Evolutionary conservation across 1,284 basidiomycete species (phyloP).

Genomic region (Inonotus obliquus): DNA sequence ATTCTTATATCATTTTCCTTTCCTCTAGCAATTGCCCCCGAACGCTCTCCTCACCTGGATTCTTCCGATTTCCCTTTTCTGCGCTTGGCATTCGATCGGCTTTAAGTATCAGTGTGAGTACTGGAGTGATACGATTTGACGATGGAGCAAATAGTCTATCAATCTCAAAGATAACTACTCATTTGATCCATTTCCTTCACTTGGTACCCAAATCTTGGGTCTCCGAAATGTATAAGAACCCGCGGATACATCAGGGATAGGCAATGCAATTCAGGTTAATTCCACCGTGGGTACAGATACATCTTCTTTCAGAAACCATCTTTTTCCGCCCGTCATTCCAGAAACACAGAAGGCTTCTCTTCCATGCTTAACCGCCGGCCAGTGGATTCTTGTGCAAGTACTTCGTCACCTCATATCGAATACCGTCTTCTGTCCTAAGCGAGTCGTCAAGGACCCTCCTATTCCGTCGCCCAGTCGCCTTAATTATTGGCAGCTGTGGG

Average conservation of each 20-base stretch:
- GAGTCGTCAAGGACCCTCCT: constrained; percentile 37
- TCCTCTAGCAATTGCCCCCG: neutral
- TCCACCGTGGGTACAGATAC: neutral
- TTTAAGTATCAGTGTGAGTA: neutral
- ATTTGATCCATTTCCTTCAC: neutral
- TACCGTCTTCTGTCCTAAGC: constrained; percentile 32
- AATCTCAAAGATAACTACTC: neutral
- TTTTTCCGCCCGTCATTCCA: neutral
- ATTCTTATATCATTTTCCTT: neutral
- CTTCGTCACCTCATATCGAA: constrained; percentile 47
- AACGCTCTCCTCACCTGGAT: neutral
- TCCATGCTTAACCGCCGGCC: constrained; percentile 7
- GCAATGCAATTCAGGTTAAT: neutral
- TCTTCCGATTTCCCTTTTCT: neutral
- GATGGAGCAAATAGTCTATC: neutral
- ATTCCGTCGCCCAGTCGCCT: constrained; percentile 24
- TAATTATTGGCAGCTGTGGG: constrained; percentile 38
- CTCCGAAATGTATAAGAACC: neutral
- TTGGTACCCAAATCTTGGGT: neutral
- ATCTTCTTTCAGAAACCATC: neutral
- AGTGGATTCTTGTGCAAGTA: constrained; percentile 24
- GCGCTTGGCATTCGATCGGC: neutral
- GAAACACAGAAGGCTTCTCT: neutral
- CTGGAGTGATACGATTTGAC: neutral
- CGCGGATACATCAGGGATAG: neutral